These are phyloP conservation scores for Rutstroemia sp. DNA, from an alignment of 2,329 filamentous ascomycete genomes.

Conservation along the genomic window DNA sequence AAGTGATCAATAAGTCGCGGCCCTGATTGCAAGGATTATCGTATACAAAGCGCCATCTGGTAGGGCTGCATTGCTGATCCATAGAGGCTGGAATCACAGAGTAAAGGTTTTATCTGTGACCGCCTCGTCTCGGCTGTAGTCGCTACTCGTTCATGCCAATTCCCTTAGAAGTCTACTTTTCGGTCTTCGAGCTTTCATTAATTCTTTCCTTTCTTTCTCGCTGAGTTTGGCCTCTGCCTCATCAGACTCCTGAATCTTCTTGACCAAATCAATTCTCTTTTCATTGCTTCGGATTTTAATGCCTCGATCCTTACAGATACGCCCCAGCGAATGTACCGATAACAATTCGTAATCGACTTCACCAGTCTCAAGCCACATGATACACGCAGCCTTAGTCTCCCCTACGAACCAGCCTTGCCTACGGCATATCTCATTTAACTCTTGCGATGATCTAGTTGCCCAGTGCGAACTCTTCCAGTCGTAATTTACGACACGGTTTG, in stretches of 20 bases:
- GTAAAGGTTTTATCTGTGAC: too few species aligned
- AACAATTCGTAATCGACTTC: neutral
- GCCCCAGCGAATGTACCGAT: neutral
- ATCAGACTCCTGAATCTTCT: neutral
- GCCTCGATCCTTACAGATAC: neutral
- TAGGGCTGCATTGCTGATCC: too few species aligned
- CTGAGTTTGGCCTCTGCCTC: neutral
- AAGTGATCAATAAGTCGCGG: too few species aligned
- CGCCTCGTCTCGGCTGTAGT: too few species aligned
- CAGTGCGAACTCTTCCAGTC: conserved; percentile 19
- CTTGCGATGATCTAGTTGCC: conserved; percentile 11
- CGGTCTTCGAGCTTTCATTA: neutral
- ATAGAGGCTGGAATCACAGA: too few species aligned
- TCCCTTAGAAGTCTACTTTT: neutral
- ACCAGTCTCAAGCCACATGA: conserved; percentile 2
- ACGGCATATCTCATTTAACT: conserved; percentile 12
- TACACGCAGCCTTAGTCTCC: neutral
- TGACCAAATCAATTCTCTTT: neutral
- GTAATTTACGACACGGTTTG: conserved; percentile 11
- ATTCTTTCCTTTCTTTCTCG: neutral
- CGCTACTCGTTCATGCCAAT: neutral
- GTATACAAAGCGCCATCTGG: too few species aligned
- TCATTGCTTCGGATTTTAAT: neutral
- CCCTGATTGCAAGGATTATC: too few species aligned
- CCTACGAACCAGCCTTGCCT: conserved; percentile 12